These are phyloP conservation scores for Clavaria fumosa DNA, from an alignment of 768 basidiomycete species.

Conservation along the genomic window DNA sequence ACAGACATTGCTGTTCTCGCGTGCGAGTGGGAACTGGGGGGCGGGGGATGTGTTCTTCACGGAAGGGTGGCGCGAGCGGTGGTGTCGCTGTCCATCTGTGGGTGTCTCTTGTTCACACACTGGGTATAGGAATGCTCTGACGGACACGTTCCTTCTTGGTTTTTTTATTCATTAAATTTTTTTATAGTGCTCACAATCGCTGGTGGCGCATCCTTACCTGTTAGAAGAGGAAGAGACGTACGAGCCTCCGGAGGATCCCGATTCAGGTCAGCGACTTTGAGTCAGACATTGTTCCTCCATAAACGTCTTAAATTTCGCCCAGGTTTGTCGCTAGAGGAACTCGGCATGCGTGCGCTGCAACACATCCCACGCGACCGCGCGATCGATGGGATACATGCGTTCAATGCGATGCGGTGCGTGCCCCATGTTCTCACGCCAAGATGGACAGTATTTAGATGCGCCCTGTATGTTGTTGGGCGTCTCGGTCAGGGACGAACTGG, in stretches of 20 bases:
- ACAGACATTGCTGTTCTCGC: conserved; percentile 30
- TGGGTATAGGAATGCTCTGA: conserved; percentile 5
- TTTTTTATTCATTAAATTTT: too few species aligned
- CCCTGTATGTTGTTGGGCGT: too few species aligned
- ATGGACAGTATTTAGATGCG: too few species aligned
- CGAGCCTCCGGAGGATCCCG: conserved; percentile 76
- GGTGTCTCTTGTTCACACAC: conserved; percentile 11
- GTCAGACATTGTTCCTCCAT: not conserved
- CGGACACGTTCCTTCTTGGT: too few species aligned
- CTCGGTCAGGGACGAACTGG: conserved; percentile 48
- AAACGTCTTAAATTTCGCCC: conserved; percentile 5
- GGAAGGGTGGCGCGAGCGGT: conserved; percentile 57
- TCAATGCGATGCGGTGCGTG: conserved; percentile 66
- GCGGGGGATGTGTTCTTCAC: conserved; percentile 64
- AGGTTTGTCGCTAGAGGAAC: conserved; percentile 71
- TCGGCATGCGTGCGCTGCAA: conserved; percentile 65
- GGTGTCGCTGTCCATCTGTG: conserved; percentile 61
- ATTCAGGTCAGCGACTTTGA: conserved; percentile 37
- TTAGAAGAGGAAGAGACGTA: conserved; percentile 72
- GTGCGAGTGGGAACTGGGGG: too few species aligned
- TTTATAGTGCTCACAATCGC: conserved; percentile 50
- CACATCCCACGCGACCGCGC: conserved; percentile 66
- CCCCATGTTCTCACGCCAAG: not conserved
- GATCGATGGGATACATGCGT: conserved; percentile 72
- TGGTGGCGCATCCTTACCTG: conserved; percentile 42